These are phyloP conservation scores for Lobosporangium transversale DNA, from an alignment of 192 early-diverging fungal genomes.

Conservation along the genomic window DNA sequence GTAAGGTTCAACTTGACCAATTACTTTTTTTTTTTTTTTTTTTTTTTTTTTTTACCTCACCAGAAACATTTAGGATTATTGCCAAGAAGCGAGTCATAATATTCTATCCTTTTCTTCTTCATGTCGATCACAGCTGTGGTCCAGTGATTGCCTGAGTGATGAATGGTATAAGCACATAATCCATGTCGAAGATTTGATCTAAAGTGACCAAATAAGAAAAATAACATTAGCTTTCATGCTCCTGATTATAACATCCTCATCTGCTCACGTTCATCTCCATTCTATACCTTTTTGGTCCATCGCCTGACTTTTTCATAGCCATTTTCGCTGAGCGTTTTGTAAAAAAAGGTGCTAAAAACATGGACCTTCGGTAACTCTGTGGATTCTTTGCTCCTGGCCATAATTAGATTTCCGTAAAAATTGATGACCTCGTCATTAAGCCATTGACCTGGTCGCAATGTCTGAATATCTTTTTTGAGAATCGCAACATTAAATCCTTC, in stretches of 20 bases:
- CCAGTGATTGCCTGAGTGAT: constrained; percentile 68
- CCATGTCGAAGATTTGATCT: constrained; percentile 80
- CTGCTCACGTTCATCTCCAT: no score
- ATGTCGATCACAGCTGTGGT: constrained; percentile 57
- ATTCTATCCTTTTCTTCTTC: constrained; percentile 69
- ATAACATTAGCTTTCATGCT: no score
- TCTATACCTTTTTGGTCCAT: constrained; percentile 79
- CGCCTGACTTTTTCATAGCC: constrained; percentile 80
- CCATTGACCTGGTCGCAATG: constrained; percentile 80
- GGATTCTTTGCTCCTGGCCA: constrained; percentile 64
- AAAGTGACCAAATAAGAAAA: no score
- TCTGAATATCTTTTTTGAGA: constrained; percentile 70
- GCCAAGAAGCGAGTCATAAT: constrained; percentile 87
- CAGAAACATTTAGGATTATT: constrained; percentile 63
- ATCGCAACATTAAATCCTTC: constrained; percentile 72
- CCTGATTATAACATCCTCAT: no score
- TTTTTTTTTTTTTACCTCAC: no score
- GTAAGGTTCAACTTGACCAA: no score
- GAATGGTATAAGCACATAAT: constrained; percentile 88
- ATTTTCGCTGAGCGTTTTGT: constrained; percentile 68
- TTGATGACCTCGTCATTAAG: constrained; percentile 98
- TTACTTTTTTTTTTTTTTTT: no score
- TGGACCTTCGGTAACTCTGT: constrained; percentile 71
- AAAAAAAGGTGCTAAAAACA: constrained; percentile 95
- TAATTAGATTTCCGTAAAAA: constrained; percentile 86